Percentiles rank a stretch among this genome's conserved stretches.
Evolutionary conservation across 2,329 filamentous ascomycete genomes (phyloP).

Genomic region (Fusarium albosuccineum): DNA sequence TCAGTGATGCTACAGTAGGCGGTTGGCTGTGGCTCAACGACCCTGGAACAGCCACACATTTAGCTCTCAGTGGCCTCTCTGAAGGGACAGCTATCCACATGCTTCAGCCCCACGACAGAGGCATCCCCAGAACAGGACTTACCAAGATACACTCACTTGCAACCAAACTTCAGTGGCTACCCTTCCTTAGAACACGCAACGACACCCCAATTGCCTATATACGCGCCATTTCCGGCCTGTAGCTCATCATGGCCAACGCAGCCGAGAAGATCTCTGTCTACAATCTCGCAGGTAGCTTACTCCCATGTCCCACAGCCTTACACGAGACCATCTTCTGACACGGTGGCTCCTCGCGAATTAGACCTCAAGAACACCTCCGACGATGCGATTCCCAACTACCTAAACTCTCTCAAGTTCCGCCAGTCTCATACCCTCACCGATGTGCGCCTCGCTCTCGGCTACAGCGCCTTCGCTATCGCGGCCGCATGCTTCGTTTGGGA

Average conservation of each 20-base stretch:
- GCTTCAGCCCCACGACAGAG: constrained; percentile 33
- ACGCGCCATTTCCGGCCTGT: constrained; percentile 3
- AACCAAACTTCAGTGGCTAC: constrained; percentile 31
- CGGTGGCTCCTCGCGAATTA: constrained; percentile 55
- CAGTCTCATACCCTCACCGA: constrained; percentile 87
- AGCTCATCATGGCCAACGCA: constrained; percentile 50
- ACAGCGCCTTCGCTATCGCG: constrained; percentile 82
- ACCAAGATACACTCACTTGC: constrained; percentile 21
- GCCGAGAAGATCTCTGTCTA: constrained; percentile 73
- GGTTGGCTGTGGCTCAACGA: constrained; percentile 9
- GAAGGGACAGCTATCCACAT: constrained; percentile 44
- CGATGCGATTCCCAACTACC: constrained; percentile 93
- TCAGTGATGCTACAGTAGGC: not conserved
- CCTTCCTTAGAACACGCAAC: constrained; percentile 18
- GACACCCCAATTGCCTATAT: not conserved
- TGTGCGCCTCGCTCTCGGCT: constrained; percentile 86
- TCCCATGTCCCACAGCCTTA: constrained; percentile 2
- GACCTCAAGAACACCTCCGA: constrained; percentile 98
- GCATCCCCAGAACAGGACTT: constrained; percentile 25
- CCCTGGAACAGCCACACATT: constrained; percentile 31
- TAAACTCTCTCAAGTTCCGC: constrained; percentile 86
- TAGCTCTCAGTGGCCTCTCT: constrained; percentile 15
- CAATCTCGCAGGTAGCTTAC: constrained; percentile 70
- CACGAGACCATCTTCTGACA: constrained; percentile 40
- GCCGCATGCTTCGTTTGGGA: constrained; percentile 91